Conservation (phyloP, 805 yeast genomes). For the Isabelozyma pseudorhagii region DNA sequence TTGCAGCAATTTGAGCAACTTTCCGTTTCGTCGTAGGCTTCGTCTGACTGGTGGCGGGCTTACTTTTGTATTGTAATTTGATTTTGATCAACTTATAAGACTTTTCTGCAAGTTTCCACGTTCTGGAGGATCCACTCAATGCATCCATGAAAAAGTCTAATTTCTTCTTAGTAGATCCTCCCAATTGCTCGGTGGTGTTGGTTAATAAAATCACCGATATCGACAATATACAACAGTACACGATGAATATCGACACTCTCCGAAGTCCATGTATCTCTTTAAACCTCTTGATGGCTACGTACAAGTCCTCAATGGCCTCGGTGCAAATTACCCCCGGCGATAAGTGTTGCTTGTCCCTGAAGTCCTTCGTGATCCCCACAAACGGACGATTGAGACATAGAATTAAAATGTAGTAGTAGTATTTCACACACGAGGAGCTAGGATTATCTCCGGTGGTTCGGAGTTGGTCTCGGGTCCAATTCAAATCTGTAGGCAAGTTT, state of each 20-base stretch:
- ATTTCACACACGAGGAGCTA: slow-evolving; percentile 49
- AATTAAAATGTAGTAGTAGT: slow-evolving; percentile 55
- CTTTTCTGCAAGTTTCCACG: slow-evolving; percentile 48
- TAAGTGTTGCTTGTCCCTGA: slow-evolving; percentile 12
- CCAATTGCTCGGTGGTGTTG: slow-evolving; percentile 22
- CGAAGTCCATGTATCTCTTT: slow-evolving; percentile 36
- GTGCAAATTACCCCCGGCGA: slow-evolving; percentile 34
- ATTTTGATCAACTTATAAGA: slow-evolving; percentile 39
- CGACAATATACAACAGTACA: slow-evolving; percentile 41
- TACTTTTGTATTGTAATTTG: slow-evolving; percentile 19
- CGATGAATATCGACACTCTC: slow-evolving; percentile 44
- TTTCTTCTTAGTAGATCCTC: slow-evolving; percentile 20
- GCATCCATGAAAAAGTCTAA: slow-evolving; percentile 40
- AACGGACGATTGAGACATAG: slow-evolving; percentile 63
- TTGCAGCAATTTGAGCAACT: background rate
- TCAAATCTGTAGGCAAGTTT: slow-evolving; percentile 44
- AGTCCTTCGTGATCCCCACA: slow-evolving; percentile 33
- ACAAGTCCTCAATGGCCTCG: slow-evolving; percentile 41
- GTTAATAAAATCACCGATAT: slow-evolving; percentile 40
- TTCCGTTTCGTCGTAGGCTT: background rate
- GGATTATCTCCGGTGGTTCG: slow-evolving; percentile 48
- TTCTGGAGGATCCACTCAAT: slow-evolving; percentile 37
- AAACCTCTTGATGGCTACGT: slow-evolving; percentile 35
- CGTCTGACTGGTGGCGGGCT: background rate
- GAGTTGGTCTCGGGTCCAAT: slow-evolving; percentile 47